phyloP scores from a whole-genome alignment of 202 grass and related monocot genomes.

The Musa balbisiana region DNA sequence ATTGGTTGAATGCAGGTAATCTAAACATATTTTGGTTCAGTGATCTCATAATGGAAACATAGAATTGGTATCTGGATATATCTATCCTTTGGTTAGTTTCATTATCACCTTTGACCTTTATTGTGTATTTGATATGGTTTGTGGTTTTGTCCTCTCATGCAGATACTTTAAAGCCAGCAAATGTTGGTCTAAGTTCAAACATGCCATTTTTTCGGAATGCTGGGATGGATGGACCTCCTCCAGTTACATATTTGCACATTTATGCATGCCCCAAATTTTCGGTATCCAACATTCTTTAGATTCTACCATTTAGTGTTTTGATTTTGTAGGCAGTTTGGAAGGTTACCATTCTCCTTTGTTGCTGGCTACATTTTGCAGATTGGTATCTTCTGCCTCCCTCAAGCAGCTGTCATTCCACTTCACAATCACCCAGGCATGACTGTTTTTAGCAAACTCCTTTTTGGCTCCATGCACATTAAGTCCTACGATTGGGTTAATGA shows the following conservation, averaged over 20 bases:
- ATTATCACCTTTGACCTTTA: background rate
- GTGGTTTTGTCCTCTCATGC: background rate
- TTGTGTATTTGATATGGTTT: background rate
- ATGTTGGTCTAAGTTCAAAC: conserved; percentile 1
- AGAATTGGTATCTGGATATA: background rate
- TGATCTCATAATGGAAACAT: background rate
- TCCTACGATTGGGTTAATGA: conserved; percentile 8
- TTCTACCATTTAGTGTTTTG: background rate
- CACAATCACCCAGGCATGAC: conserved; percentile 11
- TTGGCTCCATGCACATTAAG: background rate
- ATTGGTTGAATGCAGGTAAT: no score
- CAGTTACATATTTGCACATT: background rate
- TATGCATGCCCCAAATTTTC: background rate
- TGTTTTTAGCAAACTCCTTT: background rate
- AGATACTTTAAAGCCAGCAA: background rate
- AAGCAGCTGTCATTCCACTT: background rate
- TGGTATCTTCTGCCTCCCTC: conserved; percentile 2
- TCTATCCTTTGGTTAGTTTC: no score
- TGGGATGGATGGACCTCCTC: background rate
- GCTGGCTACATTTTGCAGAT: background rate
- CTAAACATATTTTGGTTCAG: no score
- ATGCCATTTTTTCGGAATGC: background rate
- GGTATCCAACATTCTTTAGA: background rate
- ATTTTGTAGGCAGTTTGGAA: background rate
- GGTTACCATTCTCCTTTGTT: background rate